Conservation (phyloP, 768 basidiomycete species). For the Naganishia vaughanmartiniae region DNA sequence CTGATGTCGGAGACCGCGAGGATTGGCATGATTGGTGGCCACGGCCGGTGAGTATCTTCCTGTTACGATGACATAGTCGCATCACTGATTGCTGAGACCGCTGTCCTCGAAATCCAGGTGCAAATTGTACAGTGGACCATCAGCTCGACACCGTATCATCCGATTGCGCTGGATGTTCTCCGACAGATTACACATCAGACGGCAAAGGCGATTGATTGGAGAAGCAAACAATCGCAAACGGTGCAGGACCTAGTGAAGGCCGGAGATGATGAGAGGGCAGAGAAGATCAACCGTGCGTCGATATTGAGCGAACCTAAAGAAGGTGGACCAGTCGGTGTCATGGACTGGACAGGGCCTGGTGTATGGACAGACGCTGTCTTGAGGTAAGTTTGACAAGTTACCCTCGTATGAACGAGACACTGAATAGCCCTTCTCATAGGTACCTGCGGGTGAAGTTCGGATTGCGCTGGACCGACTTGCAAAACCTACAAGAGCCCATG, state of each 20-base stretch:
- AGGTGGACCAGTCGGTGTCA: constrained; percentile 52
- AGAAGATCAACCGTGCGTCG: constrained; percentile 31
- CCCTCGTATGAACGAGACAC: not conserved
- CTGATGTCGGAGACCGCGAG: constrained; percentile 54
- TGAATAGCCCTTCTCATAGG: constrained; percentile 21
- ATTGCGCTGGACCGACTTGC: constrained; percentile 52
- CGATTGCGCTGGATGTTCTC: constrained; percentile 54
- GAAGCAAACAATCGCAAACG: constrained; percentile 32
- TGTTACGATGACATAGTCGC: not conserved
- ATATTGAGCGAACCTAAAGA: constrained; percentile 42
- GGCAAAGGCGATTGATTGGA: constrained; percentile 39
- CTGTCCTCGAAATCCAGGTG: constrained; percentile 44
- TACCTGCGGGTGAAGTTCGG: constrained; percentile 51
- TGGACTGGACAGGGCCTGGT: constrained; percentile 55
- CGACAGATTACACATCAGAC: constrained; percentile 51
- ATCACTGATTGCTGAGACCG: no score
- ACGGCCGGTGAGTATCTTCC: constrained; percentile 43
- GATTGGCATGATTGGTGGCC: constrained; percentile 55
- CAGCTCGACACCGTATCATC: constrained; percentile 53
- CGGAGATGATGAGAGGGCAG: constrained; percentile 37
- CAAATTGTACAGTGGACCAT: constrained; percentile 58
- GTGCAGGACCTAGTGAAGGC: constrained; percentile 33
- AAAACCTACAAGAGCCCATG: constrained; percentile 43
- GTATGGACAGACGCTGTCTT: constrained; percentile 53
- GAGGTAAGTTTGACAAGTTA: constrained; percentile 36